Percentiles rank a stretch among this genome's conserved stretches.
Conservation (phyloP, 108 stramenopile genomes). For the Fistulifera pelliculosa region DNA sequence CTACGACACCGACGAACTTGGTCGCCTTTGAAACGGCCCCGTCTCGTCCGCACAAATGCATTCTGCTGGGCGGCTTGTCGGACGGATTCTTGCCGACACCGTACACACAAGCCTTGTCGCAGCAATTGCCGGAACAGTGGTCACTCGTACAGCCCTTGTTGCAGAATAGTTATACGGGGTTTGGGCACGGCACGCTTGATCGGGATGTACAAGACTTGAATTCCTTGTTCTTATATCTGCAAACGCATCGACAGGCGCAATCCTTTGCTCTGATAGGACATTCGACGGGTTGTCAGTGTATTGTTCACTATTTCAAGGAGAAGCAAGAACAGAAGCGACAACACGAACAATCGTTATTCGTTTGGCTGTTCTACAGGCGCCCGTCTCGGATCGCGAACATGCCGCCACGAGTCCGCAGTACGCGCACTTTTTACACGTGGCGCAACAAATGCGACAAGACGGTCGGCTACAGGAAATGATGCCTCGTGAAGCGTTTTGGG, state of each 20-base stretch:
- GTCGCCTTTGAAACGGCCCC: slow-evolving; percentile 74
- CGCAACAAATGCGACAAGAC: slow-evolving; percentile 27
- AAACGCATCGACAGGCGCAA: slow-evolving; percentile 38
- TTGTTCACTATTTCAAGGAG: slow-evolving; percentile 76
- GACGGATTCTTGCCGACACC: slow-evolving; percentile 76
- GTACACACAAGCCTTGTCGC: slow-evolving; percentile 50
- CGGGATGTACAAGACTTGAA: slow-evolving; percentile 39
- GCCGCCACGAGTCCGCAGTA: slow-evolving; percentile 18
- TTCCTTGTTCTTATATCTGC: slow-evolving; percentile 46
- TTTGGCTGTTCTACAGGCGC: slow-evolving; percentile 82
- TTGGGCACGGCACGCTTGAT: slow-evolving; percentile 67
- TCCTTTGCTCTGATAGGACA: slow-evolving; percentile 82
- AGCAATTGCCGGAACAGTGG: slow-evolving; percentile 34
- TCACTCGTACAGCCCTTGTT: slow-evolving; percentile 75
- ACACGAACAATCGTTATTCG: slow-evolving; percentile 28
- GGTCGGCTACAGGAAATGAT: slow-evolving; percentile 78
- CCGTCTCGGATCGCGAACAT: slow-evolving; percentile 87
- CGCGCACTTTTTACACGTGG: slow-evolving; percentile 29
- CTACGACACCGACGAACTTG: slow-evolving; percentile 15
- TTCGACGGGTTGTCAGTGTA: slow-evolving; percentile 90
- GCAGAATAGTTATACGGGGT: slow-evolving; percentile 57
- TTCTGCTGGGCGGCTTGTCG: slow-evolving; percentile 67
- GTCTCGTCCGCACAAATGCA: slow-evolving; percentile 39
- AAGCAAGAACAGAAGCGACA: no score
- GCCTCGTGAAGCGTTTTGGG: slow-evolving; percentile 81